Conservation (phyloP, 1,139 yeast genomes). For the Candida albicans region DNA sequence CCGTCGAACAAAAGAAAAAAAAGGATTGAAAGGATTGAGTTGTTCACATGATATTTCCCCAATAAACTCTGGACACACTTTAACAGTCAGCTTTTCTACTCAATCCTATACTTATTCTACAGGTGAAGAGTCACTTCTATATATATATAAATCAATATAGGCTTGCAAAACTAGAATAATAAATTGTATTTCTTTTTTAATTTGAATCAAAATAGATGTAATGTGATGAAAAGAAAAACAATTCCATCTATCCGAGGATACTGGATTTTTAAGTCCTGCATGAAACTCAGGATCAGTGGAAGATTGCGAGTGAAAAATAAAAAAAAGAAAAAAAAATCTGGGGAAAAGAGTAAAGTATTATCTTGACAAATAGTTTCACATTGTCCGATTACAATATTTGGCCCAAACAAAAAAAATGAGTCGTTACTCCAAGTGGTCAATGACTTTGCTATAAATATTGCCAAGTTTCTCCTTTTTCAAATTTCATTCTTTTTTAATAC, state of each 20-base stretch:
- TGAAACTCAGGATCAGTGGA: conserved; percentile 7
- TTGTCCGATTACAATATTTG: background rate
- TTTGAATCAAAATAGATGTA: background rate
- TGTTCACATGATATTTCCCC: too few relatives aligned
- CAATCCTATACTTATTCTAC: too few relatives aligned
- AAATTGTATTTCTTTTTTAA: background rate
- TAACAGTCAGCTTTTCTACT: too few relatives aligned
- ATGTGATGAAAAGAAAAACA: background rate
- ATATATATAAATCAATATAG: background rate
- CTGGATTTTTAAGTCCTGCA: background rate
- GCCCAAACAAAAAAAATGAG: conserved; percentile 1
- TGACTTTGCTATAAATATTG: conserved; percentile 3
- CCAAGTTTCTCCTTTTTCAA: conserved; percentile 1
- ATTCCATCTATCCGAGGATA: conserved; percentile 7
- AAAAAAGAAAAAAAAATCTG: conserved; percentile 7
- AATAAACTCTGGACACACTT: too few relatives aligned
- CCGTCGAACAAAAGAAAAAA: background rate
- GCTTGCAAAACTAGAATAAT: background rate
- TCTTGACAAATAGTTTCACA: background rate
- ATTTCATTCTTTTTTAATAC: background rate
- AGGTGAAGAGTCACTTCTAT: too few relatives aligned
- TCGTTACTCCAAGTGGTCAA: background rate
- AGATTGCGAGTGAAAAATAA: background rate
- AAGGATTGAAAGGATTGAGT: too few relatives aligned
- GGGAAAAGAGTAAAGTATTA: conserved; percentile 3